phyloP scores from a whole-genome alignment of 352 stramenopile species.

The Phytopythium cucurbitacearum region DNA sequence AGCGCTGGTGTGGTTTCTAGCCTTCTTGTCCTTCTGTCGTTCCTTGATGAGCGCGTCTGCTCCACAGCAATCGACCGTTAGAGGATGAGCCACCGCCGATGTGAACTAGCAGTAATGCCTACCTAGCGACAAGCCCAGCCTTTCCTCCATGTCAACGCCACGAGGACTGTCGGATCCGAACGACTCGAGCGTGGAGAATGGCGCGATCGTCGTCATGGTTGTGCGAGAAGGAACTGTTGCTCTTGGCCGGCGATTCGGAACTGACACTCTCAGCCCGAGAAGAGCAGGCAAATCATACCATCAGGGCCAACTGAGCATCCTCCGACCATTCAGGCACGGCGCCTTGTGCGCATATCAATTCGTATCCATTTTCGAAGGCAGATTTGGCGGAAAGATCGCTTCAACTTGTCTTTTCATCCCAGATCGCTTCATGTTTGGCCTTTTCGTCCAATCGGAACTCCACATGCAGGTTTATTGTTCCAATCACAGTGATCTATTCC shows the following conservation, averaged over 20 bases:
- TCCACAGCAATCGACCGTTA: not conserved
- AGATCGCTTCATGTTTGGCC: no score
- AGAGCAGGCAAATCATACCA: not conserved
- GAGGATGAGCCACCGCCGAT: not conserved
- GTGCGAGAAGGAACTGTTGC: not conserved
- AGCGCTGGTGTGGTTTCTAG: constrained; percentile 31
- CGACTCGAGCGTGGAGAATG: not conserved
- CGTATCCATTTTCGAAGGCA: no score
- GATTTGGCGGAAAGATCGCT: no score
- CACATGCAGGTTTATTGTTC: no score
- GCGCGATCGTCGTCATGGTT: constrained; percentile 13
- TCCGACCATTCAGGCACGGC: not conserved
- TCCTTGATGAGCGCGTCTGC: constrained; percentile 71
- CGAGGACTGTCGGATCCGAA: constrained; percentile 14
- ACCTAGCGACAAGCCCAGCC: constrained; percentile 44
- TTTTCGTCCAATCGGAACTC: no score
- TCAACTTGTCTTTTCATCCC: no score
- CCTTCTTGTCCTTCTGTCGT: constrained; percentile 50
- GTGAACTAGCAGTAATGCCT: not conserved
- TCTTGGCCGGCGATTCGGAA: not conserved
- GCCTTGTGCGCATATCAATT: no score
- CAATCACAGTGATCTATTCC: no score
- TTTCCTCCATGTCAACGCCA: constrained; percentile 29
- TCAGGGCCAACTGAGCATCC: not conserved
- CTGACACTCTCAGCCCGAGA: no score